Evolutionary conservation across 345 rosid genomes (phyloP), one percentile per base, ranked within the genome.

Genomic region (Erodium maritimum): DNA sequence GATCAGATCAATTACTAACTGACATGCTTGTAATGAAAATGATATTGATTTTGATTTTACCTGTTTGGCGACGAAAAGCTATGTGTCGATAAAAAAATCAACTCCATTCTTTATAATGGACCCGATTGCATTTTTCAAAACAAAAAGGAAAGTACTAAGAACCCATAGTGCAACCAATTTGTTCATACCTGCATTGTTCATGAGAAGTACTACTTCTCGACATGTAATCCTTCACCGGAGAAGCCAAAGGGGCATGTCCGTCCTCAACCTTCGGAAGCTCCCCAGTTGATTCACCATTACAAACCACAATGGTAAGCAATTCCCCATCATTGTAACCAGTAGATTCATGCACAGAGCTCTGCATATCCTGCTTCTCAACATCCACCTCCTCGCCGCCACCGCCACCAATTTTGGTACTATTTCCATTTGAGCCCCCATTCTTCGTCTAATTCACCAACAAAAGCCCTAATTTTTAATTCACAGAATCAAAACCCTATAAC

Each of bases 141-240:
- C 37, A 4, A 29, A 29, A 29, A 29, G 37, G 9, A 54, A 2
- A 21, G 22, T 23, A 54, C 17, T 54, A 21, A 21, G 5, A 21
- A 14, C 48, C 14, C 14, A 12, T 19, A 54, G 24, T 21, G 3
- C 24, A 54, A 33, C 48, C 48, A 11, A 3, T 3, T 14, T 14
- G 17, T 42, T 56, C 2, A 21, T 60, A 81, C 90, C 90, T 80
- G 86, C 97, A 86, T 69, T 90, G 86, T 19, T 86, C 91, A 21
- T 82, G 82, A 73, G 82, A 75, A 63, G 88, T 86, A 42, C 65
- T 7, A 59, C 57, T 73, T 58, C 90, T 73, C 7, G 86, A 79
- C 71, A 86, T 63, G 65, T 65, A 63, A 22, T 67, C 83, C 71
- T 82, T 84, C 55, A 62, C 73, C 7, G 83, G 81, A 24, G 85